Evolutionary conservation across 805 yeast species (phyloP).

Genomic region (Wickerhamia fluorescens): DNA sequence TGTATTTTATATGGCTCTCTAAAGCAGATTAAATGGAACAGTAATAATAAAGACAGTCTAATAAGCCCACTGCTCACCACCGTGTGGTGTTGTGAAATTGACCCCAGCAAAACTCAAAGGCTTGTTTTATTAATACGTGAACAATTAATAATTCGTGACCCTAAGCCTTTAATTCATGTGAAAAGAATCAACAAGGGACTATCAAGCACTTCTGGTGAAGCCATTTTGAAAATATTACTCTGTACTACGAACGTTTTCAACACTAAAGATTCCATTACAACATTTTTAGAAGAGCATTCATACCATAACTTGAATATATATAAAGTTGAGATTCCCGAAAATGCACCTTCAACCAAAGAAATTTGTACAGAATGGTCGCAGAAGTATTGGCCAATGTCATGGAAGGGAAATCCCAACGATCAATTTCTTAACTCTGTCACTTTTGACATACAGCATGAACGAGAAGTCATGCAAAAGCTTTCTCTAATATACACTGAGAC

Average conservation of each 20-base stretch:
- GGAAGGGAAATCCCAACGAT: constrained; percentile 88
- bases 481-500: neutral
- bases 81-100: constrained; percentile 45
- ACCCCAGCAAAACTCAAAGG: constrained; percentile 27
- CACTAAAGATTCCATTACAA: no score
- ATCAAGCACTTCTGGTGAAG: no score
- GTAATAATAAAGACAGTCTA: constrained; percentile 8
- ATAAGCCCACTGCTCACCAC: constrained; percentile 22
- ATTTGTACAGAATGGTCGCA: constrained; percentile 58
- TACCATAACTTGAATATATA: neutral
- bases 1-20: constrained; percentile 40
- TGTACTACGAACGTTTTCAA: no score
- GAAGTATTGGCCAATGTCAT: constrained; percentile 77
- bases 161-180: constrained; percentile 31
- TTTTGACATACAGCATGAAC: constrained; percentile 42
- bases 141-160: constrained; percentile 20
- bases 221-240: constrained; percentile 36
- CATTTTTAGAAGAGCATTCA: no score
- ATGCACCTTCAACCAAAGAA: constrained; percentile 65
- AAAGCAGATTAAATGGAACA: constrained; percentile 35
- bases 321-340: constrained; percentile 1
- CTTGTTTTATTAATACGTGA: constrained; percentile 21
- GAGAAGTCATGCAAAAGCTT: constrained; percentile 14
- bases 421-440: constrained; percentile 54
- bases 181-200: constrained; percentile 41